Conservation (phyloP, 129 eudicot species). For the Scalesia atractyloides region DNA sequence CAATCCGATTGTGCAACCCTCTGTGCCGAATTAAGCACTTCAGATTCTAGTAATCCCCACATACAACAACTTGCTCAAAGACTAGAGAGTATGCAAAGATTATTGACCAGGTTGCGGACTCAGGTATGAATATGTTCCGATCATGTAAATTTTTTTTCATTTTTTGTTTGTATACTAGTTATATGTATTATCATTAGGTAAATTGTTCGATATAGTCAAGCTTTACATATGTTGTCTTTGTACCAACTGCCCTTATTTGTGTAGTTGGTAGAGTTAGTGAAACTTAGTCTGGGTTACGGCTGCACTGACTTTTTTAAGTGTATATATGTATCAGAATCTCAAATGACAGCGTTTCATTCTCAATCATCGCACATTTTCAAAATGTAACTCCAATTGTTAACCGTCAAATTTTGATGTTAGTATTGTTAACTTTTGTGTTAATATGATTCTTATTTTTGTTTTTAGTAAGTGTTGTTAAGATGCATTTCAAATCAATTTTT, state of each 20-base stretch:
- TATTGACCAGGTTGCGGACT: conserved; percentile 50
- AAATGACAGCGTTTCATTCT: too few species aligned
- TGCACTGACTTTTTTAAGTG: too few species aligned
- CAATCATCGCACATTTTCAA: too few species aligned
- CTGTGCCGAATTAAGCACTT: conserved; percentile 26
- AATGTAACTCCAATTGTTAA: too few species aligned
- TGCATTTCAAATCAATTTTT: too few species aligned
- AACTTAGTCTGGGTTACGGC: too few species aligned
- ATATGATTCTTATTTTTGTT: too few species aligned
- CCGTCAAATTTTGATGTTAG: too few species aligned
- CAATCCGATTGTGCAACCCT: conserved; percentile 64
- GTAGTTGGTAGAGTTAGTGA: not conserved
- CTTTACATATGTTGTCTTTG: not conserved
- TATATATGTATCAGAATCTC: too few species aligned
- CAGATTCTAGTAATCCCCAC: conserved; percentile 41
- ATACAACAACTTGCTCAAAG: conserved; percentile 50
- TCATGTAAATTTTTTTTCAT: not conserved
- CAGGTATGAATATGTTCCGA: conserved; percentile 23
- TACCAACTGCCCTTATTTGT: not conserved
- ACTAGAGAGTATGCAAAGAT: conserved; percentile 64
- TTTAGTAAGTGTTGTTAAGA: too few species aligned
- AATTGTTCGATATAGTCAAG: not conserved
- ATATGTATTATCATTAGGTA: not conserved
- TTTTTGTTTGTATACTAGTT: not conserved
- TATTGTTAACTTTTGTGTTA: too few species aligned